Evolutionary conservation across 1,139 yeast species (phyloP).

Genomic region (Geotrichum cucujoidarum): DNA sequence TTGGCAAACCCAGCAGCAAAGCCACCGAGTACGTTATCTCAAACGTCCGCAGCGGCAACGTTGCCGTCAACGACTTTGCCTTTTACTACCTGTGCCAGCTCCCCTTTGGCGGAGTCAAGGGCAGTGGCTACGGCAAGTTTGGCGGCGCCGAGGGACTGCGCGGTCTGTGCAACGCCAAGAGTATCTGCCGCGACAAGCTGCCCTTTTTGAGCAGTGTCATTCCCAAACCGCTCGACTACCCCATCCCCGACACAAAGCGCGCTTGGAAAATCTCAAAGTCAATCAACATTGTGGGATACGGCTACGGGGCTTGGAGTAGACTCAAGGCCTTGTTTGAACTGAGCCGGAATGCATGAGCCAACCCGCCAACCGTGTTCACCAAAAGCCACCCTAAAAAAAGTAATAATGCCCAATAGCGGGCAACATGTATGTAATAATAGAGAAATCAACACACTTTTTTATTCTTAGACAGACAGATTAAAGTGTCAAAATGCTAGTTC

Average conservation of each 20-base stretch:
- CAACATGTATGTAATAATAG: too few relatives aligned
- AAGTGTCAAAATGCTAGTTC: too few relatives aligned
- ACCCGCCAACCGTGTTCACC: neutral
- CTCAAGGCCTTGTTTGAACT: constrained; percentile 49
- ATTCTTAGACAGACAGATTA: too few relatives aligned
- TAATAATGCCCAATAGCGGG: too few relatives aligned
- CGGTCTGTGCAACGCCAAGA: constrained; percentile 80
- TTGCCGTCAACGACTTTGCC: constrained; percentile 95
- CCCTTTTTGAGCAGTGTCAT: constrained; percentile 71
- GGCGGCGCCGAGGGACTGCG: constrained; percentile 95
- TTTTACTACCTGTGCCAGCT: constrained; percentile 91
- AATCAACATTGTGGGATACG: constrained; percentile 84
- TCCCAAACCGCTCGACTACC: constrained; percentile 87
- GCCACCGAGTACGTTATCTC: constrained; percentile 58
- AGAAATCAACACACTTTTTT: too few relatives aligned
- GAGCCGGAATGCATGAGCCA: constrained; percentile 16
- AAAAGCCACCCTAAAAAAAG: neutral
- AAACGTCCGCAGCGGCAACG: constrained; percentile 72
- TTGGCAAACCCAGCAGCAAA: constrained; percentile 53
- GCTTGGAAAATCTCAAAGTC: constrained; percentile 87
- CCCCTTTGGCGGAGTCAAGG: constrained; percentile 92
- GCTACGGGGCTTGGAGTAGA: constrained; percentile 60
- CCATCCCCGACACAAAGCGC: constrained; percentile 68
- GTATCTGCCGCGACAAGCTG: constrained; percentile 77
- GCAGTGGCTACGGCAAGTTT: constrained; percentile 93